Evolutionary conservation across 176 grass and related monocot genomes (phyloP), one percentile per base, ranked within the genome.

Genomic region (Stipa capillata): DNA sequence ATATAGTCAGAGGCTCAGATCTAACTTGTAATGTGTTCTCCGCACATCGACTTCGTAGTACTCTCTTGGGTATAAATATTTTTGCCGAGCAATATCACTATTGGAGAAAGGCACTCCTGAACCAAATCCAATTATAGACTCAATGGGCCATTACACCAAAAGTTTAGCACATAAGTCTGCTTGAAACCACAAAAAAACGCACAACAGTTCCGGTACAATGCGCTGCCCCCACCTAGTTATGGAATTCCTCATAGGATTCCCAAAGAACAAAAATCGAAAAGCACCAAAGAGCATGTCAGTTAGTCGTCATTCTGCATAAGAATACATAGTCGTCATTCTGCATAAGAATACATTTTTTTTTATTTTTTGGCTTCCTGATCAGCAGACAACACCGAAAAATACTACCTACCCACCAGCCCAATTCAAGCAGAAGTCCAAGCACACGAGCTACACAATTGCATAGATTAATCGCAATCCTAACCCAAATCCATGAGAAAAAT

Each of bases 381-480:
- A 85, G 87, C 77, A 89, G 63, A 71, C 82, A 89, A 29, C 5
- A 64, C 16, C 28, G 60, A 7, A 61, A 76, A 74, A 48, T 69
- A 89, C 82, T 70, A 89, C 82, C 87, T 32, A 89, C 70, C 70
- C 82, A 89, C 44, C 69, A 89, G 45, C 63, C 11, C 0, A 81
- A 70, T 81, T 53, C 45, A 68, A 45, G 41, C 44, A 29, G 53
- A 85, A 71, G 87, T 89, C 87, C 87, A 85, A 71, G 44, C 28
- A 4, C 44, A 35, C 82, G n/a, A n/a, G 70, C 77, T n/a, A 75
- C 7, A 1, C 43, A 64, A 64, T 54, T 71, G 63, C 36, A 62
- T 76, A 81, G 45, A 76, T 32, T 71, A 71, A 81, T 41, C 28
- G 2, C 50, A 81, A 85, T 72, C 72, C 24, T 64, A 67, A 28